Percentiles rank a stretch among this genome's conserved stretches.
These are phyloP conservation scores for Alternaria metachromatica DNA, from an alignment of 2,329 filamentous ascomycete genomes.

Conservation along the genomic window DNA sequence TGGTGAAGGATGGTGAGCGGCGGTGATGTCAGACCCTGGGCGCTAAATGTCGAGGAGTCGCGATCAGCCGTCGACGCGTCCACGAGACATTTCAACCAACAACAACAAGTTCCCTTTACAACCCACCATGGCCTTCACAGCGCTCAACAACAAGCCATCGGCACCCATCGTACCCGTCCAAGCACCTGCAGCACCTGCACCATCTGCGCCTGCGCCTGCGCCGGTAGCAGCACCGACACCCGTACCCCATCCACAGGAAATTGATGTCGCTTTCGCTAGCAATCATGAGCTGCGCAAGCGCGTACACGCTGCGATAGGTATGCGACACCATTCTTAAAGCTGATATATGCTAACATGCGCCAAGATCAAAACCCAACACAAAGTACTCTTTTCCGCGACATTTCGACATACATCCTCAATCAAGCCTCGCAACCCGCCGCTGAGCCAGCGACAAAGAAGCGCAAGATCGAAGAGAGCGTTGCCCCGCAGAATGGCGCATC, in stretches of 20 bases:
- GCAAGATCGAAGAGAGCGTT: slow-evolving; percentile 45
- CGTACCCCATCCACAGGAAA: slow-evolving; percentile 34
- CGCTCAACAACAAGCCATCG: slow-evolving; percentile 25
- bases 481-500: slow-evolving; percentile 25
- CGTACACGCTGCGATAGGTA: slow-evolving; percentile 48
- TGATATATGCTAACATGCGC: background rate
- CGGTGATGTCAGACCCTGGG: slow-evolving; percentile 17
- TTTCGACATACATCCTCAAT: slow-evolving; percentile 44
- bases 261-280: slow-evolving; percentile 44
- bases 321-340: background rate
- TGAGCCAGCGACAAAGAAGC: slow-evolving; percentile 48
- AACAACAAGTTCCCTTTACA: slow-evolving; percentile 11
- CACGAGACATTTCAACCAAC: slow-evolving; percentile 2
- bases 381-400: slow-evolving; percentile 45
- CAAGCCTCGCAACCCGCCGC: slow-evolving; percentile 26
- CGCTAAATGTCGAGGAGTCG: slow-evolving; percentile 21
- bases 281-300: slow-evolving; percentile 46
- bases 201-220: background rate
- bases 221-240: background rate
- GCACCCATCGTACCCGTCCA: slow-evolving; percentile 13
- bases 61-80: slow-evolving; percentile 16
- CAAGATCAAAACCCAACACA: slow-evolving; percentile 43
- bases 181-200: slow-evolving; percentile 1
- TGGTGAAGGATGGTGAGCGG: background rate
- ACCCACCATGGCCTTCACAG: slow-evolving; percentile 30